These are phyloP conservation scores for Lithohypha guttulata DNA, from an alignment of 2,329 filamentous ascomycete genomes.

Conservation along the genomic window DNA sequence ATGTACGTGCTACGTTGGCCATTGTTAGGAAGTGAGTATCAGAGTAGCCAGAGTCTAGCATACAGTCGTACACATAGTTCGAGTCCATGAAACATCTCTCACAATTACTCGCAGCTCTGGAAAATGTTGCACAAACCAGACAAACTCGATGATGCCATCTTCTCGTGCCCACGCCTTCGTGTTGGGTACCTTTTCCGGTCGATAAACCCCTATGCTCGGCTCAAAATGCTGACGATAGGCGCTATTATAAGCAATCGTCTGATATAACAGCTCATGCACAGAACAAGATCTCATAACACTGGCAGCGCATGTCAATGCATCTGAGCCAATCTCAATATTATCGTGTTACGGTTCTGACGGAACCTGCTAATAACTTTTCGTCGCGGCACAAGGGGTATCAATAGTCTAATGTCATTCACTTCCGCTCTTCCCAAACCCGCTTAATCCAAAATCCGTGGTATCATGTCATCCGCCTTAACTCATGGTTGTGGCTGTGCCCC, in stretches of 20 bases:
- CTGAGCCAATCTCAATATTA: too few species aligned
- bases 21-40: conserved; percentile 4
- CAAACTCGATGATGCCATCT: background rate
- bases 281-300: too few species aligned
- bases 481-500: too few species aligned
- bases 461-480: too few species aligned
- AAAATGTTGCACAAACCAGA: conserved; percentile 7
- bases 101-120: background rate
- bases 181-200: too few species aligned
- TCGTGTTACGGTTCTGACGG: background rate
- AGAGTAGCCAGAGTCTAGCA: background rate
- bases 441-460: too few species aligned
- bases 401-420: background rate
- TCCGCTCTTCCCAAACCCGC: background rate
- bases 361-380: too few species aligned
- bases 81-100: background rate
- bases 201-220: too few species aligned
- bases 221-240: too few species aligned
- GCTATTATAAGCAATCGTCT: too few species aligned
- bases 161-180: too few species aligned
- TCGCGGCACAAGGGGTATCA: background rate
- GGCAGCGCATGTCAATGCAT: too few species aligned
- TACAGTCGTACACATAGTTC: background rate
- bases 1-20: conserved; percentile 15
- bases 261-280: background rate